Evolutionary conservation across 768 basidiomycete species (phyloP), one percentile per base, ranked within the genome.

Genomic region (Suillus fuscotomentosus): DNA sequence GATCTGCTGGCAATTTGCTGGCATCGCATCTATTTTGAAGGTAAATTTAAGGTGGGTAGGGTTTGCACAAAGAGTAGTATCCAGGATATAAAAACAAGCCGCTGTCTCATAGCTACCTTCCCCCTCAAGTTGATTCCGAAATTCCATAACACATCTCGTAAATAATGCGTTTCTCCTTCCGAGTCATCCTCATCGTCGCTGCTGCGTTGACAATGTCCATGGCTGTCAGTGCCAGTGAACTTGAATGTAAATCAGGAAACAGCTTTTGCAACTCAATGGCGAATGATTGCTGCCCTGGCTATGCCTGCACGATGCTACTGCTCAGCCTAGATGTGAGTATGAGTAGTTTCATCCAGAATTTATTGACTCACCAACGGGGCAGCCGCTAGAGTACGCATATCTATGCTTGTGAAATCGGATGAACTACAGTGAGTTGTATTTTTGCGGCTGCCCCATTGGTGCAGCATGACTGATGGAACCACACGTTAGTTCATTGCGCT

Each of bases 251-350:
- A 10, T 1, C 20, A 4, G 1, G 3, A 10, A n/a, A 10, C 10
- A 10, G 0, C 10, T 5, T 47, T 47, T n/a, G 45, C n/a, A 0
- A n/a, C 20, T 5, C 10, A 11, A 0, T 15, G 8, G 5, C n/a
- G n/a, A 1, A 11, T 11, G 17, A 45, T 45, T 47, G 45, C 45
- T 47, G 45, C 45, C 3, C 3, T 5, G n/a, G 5, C 45, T n/a
- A 47, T n/a, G 5, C n/a, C 4, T 47, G 20, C 45, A n/a, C 17
- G 42, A 1, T 47, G 11, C 10, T 11, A n/a, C 1, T n/a, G 7
- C 8, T 43, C 8, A 20, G 9, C 20, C 20, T 8, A 8, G 0
- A 20, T 4, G 45, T 47, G 45, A 47, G 45, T n/a, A 47, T n/a
- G 45, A 47, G n/a, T 11, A 47, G 45, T n/a, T n/a, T 47, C 45